These are phyloP conservation scores for Phaffia tasmanica DNA, from an alignment of 768 basidiomycete genomes.

Conservation along the genomic window DNA sequence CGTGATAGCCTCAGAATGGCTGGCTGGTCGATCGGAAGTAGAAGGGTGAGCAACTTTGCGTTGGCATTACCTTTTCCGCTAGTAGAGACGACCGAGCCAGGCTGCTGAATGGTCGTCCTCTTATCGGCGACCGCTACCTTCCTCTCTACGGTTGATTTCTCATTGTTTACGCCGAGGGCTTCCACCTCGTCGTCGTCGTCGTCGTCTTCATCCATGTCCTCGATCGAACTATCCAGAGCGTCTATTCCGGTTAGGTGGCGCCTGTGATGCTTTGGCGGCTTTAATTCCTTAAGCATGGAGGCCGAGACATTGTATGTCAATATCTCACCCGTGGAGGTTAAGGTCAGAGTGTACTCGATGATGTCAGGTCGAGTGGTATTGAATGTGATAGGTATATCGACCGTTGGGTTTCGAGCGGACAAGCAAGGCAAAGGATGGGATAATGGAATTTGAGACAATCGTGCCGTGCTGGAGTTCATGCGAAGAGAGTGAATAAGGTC, in stretches of 20 bases:
- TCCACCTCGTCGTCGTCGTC: conserved; percentile 25
- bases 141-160: background rate
- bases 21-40: conserved; percentile 61
- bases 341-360: conserved; percentile 61
- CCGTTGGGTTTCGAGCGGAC: conserved; percentile 38
- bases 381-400: conserved; percentile 70
- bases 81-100: conserved; percentile 35
- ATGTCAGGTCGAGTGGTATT: conserved; percentile 74
- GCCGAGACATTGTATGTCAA: conserved; percentile 24
- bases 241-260: conserved; percentile 21
- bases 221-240: conserved; percentile 9
- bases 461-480: conserved; percentile 53
- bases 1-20: conserved; percentile 64
- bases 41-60: conserved; percentile 43
- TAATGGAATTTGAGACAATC: conserved; percentile 58
- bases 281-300: conserved; percentile 29
- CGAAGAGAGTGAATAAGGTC: conserved; percentile 1
- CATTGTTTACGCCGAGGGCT: conserved; percentile 25
- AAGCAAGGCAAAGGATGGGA: conserved; percentile 56
- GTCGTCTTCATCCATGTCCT: conserved; percentile 31
- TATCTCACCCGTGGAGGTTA: conserved; percentile 44
- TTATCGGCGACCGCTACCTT: conserved; percentile 16
- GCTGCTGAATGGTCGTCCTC: conserved; percentile 27
- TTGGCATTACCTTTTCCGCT: conserved; percentile 60
- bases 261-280: conserved; percentile 26